Base-by-base conservation (phyloP, 2,329 filamentous ascomycete species). In the Aspergillus terreus region DNA sequence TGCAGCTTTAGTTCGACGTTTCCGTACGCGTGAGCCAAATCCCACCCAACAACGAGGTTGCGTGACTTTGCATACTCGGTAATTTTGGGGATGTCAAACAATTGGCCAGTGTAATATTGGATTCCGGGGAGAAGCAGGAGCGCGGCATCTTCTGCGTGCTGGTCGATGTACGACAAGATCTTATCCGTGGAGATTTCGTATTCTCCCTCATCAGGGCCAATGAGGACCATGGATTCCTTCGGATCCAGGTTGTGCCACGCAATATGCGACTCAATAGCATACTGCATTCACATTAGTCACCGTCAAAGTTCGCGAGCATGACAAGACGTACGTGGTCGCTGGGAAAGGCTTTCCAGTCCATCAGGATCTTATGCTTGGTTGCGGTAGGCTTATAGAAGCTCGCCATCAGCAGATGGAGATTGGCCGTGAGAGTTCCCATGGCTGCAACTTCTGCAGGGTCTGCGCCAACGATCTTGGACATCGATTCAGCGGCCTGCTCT, bases 71-170 rank as follows among this genome's bases (percentile, higher is more conserved):
- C 90, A 67, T 92, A 81, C 4, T 78, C 78, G 1, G 91, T 95
- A 67, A 95, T 95, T 38, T 74, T 78, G 27, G 81, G 73, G 3
- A 96, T 91, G 69, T 95, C 89, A 61, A 95, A 87, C 36, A 87
- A 79, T 67, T 96, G 91, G 53, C 91, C 91, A 2, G 87, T 92
- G 74, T 94, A 95, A 76, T 92, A 96, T 69, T 96, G 91, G 38
- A 96, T 87, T 17, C 90, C 91, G 0, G 90, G 90, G 0, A 96
- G 81, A 4, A 95, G 80, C 3, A 96, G 73, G 4, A 96, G 71
- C 2, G 90, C 88, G 0, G 88, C 84, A 3, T 83, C 81, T 1
- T 82, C 76, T 41, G 85, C 87, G 62, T 95, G 86, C 58, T 83
- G 70, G 53, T 90, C 86, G 57, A 95, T 95, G 27, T 81, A 76